Conservation (phyloP, 495 filamentous ascomycete genomes). For the Hapsidospora chrysogenum region DNA sequence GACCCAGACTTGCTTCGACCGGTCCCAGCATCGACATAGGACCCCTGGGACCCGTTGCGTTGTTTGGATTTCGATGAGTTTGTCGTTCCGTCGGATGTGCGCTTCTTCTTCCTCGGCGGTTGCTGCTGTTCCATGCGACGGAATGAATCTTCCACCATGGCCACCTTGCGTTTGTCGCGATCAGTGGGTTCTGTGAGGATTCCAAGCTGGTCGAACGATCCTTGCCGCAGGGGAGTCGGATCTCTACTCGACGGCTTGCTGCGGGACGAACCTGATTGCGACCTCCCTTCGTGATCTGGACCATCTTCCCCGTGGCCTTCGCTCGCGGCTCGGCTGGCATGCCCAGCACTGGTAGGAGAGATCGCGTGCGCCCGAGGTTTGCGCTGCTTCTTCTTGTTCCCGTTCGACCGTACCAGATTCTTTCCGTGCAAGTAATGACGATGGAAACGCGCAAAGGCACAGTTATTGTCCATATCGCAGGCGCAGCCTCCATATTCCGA, state of each 20-base stretch:
- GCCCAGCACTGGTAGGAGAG: constrained; percentile 52
- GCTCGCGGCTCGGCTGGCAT: constrained; percentile 61
- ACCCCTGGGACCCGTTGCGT: neutral
- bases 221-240: constrained; percentile 48
- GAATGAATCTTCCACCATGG: constrained; percentile 64
- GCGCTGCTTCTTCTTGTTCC: constrained; percentile 41
- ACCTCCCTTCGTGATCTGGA: constrained; percentile 40
- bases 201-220: constrained; percentile 30
- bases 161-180: constrained; percentile 75
- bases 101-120: constrained; percentile 42
- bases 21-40: constrained; percentile 30
- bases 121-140: constrained; percentile 46
- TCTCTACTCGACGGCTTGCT: constrained; percentile 71
- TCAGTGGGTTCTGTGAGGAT: constrained; percentile 55
- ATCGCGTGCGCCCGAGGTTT: constrained; percentile 35
- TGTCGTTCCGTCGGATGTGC: constrained; percentile 38
- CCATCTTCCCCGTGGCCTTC: constrained; percentile 45
- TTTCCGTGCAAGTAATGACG: constrained; percentile 37
- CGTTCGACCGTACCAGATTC: constrained; percentile 27
- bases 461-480: constrained; percentile 47
- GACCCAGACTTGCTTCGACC: constrained; percentile 27
- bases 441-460: constrained; percentile 59
- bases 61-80: constrained; percentile 17
- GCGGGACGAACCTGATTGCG: constrained; percentile 54
- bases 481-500: constrained; percentile 83